These are phyloP conservation scores for Penicillium salamii DNA, from an alignment of 495 filamentous ascomycete species.

Conservation along the genomic window DNA sequence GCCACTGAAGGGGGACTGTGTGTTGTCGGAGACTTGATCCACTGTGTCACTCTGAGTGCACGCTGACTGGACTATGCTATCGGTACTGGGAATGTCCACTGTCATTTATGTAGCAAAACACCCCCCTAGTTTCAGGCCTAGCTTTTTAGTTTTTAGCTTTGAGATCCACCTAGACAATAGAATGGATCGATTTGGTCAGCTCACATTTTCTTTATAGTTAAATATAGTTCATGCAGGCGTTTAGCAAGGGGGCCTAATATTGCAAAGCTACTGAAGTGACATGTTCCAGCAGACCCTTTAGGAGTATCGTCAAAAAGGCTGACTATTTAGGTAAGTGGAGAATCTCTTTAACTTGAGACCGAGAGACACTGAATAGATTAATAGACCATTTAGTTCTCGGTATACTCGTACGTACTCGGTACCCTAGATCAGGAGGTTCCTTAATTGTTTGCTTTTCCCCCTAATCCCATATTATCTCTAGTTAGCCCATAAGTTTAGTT, in stretches of 20 bases:
- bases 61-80: not conserved
- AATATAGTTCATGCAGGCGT: not conserved
- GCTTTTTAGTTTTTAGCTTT: not conserved
- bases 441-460: too few relatives aligned
- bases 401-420: too few relatives aligned
- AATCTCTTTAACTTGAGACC: too few relatives aligned
- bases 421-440: too few relatives aligned
- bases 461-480: too few relatives aligned
- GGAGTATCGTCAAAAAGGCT: too few relatives aligned
- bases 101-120: too few relatives aligned
- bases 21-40: not conserved
- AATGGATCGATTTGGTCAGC: not conserved
- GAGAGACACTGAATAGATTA: too few relatives aligned
- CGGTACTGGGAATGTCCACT: not conserved
- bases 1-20: constrained; percentile 1
- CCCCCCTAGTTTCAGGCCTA: constrained; percentile 3
- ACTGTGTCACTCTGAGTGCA: constrained; percentile 1
- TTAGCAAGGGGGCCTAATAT: not conserved
- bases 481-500: too few relatives aligned
- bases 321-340: not conserved
- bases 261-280: not conserved
- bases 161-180: not conserved
- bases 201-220: not conserved
- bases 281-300: not conserved
- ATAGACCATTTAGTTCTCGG: too few relatives aligned